Conservation (phyloP, 768 basidiomycete genomes). For the Naganishia antarctica region DNA sequence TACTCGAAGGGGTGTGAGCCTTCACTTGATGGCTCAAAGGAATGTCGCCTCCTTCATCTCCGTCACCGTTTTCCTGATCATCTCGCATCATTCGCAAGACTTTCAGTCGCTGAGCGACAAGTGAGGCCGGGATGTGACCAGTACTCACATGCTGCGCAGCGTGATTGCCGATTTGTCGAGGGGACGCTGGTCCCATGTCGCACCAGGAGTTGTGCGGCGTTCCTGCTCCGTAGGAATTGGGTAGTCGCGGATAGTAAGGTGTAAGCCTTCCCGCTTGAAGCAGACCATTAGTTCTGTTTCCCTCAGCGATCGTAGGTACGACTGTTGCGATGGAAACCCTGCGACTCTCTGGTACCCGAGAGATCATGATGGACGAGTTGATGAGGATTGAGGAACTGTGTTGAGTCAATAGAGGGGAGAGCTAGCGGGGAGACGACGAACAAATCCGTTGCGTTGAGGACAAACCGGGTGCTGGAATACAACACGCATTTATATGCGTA, state of each 20-base stretch:
- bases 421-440: not conserved
- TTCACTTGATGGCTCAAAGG: not conserved
- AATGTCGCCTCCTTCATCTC: not conserved
- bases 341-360: not conserved
- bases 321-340: not conserved
- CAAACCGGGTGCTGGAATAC: no score
- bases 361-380: not conserved
- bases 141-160: not conserved
- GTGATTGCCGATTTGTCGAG: not conserved
- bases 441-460: no score
- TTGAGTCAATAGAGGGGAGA: not conserved
- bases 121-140: not conserved
- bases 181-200: not conserved
- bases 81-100: not conserved
- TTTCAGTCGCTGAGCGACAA: not conserved
- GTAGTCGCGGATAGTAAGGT: not conserved
- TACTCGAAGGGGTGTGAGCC: not conserved
- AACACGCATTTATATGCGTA: no score
- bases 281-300: not conserved
- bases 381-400: not conserved
- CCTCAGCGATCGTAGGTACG: not conserved
- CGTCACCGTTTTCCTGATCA: not conserved
- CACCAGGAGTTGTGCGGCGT: conserved; percentile 8
- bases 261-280: not conserved
- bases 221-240: not conserved